phyloP scores from a whole-genome alignment of 2,329 filamentous ascomycete genomes.

The Aspergillus fumigatiaffinis region DNA sequence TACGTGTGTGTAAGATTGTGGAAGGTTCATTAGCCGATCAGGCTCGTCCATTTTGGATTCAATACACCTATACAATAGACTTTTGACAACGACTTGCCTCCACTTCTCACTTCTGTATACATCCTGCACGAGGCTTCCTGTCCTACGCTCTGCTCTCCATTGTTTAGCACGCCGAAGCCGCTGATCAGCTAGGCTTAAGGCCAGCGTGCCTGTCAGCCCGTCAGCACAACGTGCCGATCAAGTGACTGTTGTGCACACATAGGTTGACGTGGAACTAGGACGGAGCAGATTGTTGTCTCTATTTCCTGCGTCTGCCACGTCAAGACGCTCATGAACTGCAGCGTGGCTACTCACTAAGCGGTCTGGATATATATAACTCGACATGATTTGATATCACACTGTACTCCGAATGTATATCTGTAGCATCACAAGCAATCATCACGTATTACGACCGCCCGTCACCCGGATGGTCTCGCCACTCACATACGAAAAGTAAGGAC shows the following conservation, averaged over 20 bases:
- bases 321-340: not conserved
- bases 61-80: not conserved
- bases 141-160: not conserved
- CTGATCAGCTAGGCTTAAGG: not conserved
- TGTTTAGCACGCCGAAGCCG: not conserved
- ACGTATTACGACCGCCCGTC: constrained; percentile 69
- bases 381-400: not conserved
- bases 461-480: constrained; percentile 83
- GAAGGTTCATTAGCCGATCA: not conserved
- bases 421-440: constrained; percentile 18
- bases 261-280: not conserved
- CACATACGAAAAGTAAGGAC: constrained; percentile 79
- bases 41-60: not conserved
- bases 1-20: not conserved
- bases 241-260: not conserved
- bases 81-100: not conserved
- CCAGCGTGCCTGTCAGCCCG: not conserved
- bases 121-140: not conserved
- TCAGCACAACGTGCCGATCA: not conserved
- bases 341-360: not conserved
- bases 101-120: not conserved
- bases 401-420: not conserved
- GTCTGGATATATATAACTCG: not conserved
- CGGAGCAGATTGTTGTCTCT: not conserved
- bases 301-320: not conserved